Evolutionary conservation across 371 early-diverging fungal species (phyloP).

Genomic region (Lichtheimia ramosa): DNA sequence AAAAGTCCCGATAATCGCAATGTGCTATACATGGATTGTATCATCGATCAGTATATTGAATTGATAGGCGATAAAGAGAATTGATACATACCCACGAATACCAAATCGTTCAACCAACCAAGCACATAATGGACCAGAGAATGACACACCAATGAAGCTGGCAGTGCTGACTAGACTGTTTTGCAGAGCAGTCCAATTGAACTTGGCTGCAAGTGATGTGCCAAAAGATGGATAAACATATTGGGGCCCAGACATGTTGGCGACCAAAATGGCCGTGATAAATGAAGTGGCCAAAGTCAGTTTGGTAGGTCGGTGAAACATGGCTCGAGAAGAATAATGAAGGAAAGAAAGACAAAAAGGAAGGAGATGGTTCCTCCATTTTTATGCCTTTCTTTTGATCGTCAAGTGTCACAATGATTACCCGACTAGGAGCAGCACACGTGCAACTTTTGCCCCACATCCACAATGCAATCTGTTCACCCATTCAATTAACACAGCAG

Average conservation of each 20-base stretch:
- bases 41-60: not conserved
- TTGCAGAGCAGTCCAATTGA: conserved; percentile 40
- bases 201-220: conserved; percentile 30
- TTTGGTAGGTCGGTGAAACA: conserved; percentile 4
- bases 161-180: conserved; percentile 51
- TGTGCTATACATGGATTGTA: conserved; percentile 15
- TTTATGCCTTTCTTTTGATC: not conserved
- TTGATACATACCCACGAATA: conserved; percentile 21
- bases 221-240: conserved; percentile 48
- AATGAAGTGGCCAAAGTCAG: conserved; percentile 21
- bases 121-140: conserved; percentile 47
- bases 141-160: conserved; percentile 44
- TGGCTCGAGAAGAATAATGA: not conserved
- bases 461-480: too few relatives aligned
- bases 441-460: too few relatives aligned
- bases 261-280: conserved; percentile 33
- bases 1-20: conserved; percentile 32
- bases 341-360: not conserved
- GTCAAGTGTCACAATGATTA: too few relatives aligned
- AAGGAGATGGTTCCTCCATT: conserved; percentile 1
- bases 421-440: too few relatives aligned
- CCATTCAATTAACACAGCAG: too few relatives aligned
- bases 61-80: not conserved
- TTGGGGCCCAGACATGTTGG: conserved; percentile 49
- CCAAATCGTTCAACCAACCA: conserved; percentile 36